phyloP scores from a whole-genome alignment of 306 rosid genomes.

The Glycine latifolia region DNA sequence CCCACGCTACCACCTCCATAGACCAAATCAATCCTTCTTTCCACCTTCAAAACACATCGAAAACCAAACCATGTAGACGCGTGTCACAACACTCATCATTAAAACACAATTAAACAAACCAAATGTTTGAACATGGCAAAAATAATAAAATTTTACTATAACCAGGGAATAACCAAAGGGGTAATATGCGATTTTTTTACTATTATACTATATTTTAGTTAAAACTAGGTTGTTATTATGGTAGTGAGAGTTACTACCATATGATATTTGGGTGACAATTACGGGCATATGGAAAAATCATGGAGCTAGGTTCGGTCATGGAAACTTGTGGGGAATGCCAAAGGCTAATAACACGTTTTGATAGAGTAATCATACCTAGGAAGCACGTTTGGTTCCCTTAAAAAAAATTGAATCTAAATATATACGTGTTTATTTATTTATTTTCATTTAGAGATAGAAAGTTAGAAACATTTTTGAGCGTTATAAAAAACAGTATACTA shows the following conservation, averaged over 20 bases:
- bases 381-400: conserved; percentile 80
- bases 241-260: conserved; percentile 33
- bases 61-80: conserved; percentile 55
- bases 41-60: conserved; percentile 73
- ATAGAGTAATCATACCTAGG: conserved; percentile 64
- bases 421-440: background rate
- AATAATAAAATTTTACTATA: background rate
- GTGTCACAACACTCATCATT: conserved; percentile 59
- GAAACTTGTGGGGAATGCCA: conserved; percentile 51
- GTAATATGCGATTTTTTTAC: too few relatives aligned
- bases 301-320: conserved; percentile 43
- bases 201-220: conserved; percentile 31
- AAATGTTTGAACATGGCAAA: background rate
- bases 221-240: background rate
- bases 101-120: conserved; percentile 11
- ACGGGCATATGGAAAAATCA: conserved; percentile 51
- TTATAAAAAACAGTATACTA: conserved; percentile 4
- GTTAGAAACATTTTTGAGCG: background rate
- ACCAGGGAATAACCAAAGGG: background rate
- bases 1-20: conserved; percentile 99
- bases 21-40: conserved; percentile 93
- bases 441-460: background rate
- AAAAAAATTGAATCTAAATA: background rate
- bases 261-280: background rate
- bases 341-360: conserved; percentile 60